Evolutionary conservation across 495 filamentous ascomycete species (phyloP), one percentile per base, ranked within the genome.

Genomic region (Astrocystis sublimbata): DNA sequence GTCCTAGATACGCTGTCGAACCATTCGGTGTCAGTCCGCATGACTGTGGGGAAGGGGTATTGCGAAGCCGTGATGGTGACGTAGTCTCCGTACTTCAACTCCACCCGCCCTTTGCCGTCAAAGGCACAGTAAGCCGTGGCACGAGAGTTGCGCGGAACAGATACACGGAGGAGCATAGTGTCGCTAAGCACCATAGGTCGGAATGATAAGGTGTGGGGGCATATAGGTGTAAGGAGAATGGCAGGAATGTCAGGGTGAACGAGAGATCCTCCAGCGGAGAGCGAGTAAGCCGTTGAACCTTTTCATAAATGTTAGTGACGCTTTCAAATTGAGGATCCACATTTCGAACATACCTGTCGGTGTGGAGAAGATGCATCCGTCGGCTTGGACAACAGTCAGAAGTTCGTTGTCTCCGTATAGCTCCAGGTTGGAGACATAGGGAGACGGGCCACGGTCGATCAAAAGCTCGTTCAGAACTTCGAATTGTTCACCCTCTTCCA

Each of bases 131-230:
- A 98, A 0, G 93, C 93, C 0, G 91, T 96, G 5, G 91, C 92
- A 17, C 94, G 91, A 35, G 90, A 93, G 65, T 88, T 82, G 46
- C 83, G 82, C 0, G 94, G 94, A 23, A 98, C 88, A 23, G 89
- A 89, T 59, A 98, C 88, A 51, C 92, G 91, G 45, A 98, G 84
- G 24, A 93, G 85, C 75, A 96, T 88, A 36, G 88, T 93, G 74
- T 98, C 94, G 35, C 90, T 93, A n/a, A 98, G 86, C n/a, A 98
- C 89, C 91, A 98, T 96, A 31, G 94, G 94, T 9, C 94, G 86
- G 85, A 98, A 98, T 36, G 91, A 96, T 19, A 98, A 82, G 0
- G 93, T 97, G 72, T 98, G 94, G 15, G 94, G 93, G 74, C 94
- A 98, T 72, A 98, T 98, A 0, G 96, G 96, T 2, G 96, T 97